These are phyloP conservation scores for Kappamyces sp. DNA, from an alignment of 192 early-diverging fungal species.

Conservation along the genomic window DNA sequence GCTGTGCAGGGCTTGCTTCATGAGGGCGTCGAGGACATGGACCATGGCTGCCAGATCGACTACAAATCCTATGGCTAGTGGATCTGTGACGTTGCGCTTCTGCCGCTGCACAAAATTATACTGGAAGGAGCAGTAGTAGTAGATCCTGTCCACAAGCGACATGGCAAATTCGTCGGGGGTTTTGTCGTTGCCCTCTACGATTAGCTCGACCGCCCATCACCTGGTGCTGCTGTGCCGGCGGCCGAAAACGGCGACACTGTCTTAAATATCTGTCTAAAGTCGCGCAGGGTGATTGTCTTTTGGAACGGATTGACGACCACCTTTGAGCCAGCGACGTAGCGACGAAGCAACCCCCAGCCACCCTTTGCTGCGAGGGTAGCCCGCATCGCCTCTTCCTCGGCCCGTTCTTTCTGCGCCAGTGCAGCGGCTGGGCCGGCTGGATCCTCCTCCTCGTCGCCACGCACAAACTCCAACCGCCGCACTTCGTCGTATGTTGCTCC, in stretches of 20 bases:
- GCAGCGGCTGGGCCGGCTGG: slow-evolving; percentile 20
- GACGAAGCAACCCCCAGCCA: slow-evolving; percentile 39
- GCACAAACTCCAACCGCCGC: slow-evolving; percentile 37
- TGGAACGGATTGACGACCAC: slow-evolving; percentile 13
- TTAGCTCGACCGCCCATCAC: background rate
- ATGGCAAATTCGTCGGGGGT: slow-evolving; percentile 33
- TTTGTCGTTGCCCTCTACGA: slow-evolving; percentile 1
- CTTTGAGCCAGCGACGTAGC: slow-evolving; percentile 8
- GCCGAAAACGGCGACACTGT: slow-evolving; percentile 44
- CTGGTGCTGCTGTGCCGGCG: background rate
- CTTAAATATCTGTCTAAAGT: slow-evolving; percentile 44
- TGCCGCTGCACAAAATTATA: slow-evolving; percentile 41
- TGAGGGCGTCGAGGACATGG: slow-evolving; percentile 49
- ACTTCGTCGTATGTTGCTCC: slow-evolving; percentile 45
- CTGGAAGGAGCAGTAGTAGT: slow-evolving; percentile 51
- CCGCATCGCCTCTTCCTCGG: slow-evolving; percentile 38
- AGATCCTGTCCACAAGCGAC: slow-evolving; percentile 44
- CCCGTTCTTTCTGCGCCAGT: slow-evolving; percentile 13
- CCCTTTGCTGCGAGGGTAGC: slow-evolving; percentile 24
- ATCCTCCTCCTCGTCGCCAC: slow-evolving; percentile 40
- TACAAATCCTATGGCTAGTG: slow-evolving; percentile 25
- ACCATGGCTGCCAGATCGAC: slow-evolving; percentile 56
- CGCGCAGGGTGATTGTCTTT: slow-evolving; percentile 36
- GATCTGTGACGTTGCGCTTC: slow-evolving; percentile 24
- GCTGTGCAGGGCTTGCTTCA: slow-evolving; percentile 49